Evolutionary conservation across 257 asterid species (phyloP).

Genomic region (Solanum sejunctum): DNA sequence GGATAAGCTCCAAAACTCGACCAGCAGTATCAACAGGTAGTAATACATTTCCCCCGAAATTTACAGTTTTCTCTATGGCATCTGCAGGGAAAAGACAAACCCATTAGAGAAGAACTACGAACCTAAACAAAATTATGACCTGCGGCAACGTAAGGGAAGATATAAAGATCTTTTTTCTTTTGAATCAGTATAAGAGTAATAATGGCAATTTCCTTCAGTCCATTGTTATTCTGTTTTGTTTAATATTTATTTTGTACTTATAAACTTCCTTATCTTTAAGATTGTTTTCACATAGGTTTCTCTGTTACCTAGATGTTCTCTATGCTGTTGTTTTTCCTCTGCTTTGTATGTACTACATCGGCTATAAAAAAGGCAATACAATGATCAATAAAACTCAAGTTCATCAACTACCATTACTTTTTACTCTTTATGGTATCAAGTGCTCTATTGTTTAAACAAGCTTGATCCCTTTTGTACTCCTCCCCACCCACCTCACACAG

Average conservation of each 20-base stretch:
- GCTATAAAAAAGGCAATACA: no score
- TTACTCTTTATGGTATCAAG: no score
- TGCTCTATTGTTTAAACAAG: no score
- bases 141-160: not conserved
- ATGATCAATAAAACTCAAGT: no score
- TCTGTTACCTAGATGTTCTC: not conserved
- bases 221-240: no score
- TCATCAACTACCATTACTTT: no score
- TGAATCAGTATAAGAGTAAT: no score
- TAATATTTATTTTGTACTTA: not conserved
- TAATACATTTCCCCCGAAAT: conserved; percentile 73
- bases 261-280: not conserved
- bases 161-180: not conserved
- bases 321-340: not conserved
- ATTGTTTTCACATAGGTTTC: not conserved
- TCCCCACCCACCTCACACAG: no score
- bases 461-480: no score
- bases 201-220: no score
- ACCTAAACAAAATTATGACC: not conserved
- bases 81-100: conserved; percentile 29
- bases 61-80: conserved; percentile 52
- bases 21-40: conserved; percentile 97
- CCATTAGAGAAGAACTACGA: not conserved
- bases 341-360: no score
- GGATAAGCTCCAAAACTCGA: conserved; percentile 82